A percentile compares a stretch with the other conserved stretches of the same genome.
Conservation (phyloP, 2,329 filamentous ascomycete species). For the Cylindrodendrum hubeiense region DNA sequence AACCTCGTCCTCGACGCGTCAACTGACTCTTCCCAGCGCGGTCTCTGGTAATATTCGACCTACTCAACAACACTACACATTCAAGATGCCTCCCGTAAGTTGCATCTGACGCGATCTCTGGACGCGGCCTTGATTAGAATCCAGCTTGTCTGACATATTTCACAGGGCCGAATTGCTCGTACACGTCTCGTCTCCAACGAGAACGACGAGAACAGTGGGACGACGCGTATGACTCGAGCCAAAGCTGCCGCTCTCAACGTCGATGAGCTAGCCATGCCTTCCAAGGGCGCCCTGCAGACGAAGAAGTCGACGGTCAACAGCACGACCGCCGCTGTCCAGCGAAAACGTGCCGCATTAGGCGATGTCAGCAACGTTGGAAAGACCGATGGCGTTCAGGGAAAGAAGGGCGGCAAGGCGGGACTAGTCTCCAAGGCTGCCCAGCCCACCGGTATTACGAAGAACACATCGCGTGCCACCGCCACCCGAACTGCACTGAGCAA, state of each 20-base stretch:
- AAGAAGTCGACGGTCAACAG: constrained; percentile 73
- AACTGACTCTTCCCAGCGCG: constrained; percentile 38
- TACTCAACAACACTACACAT: constrained; percentile 40
- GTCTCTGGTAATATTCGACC: constrained; percentile 36
- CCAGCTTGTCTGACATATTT: constrained; percentile 25
- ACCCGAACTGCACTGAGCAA: constrained; percentile 72
- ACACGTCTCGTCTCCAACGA: constrained; percentile 86
- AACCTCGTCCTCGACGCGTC: constrained; percentile 39
- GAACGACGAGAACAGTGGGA: constrained; percentile 89
- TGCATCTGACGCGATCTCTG: constrained; percentile 28
- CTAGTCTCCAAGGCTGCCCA: constrained; percentile 85
- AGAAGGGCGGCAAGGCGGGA: constrained; percentile 80
- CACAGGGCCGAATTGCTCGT: constrained; percentile 76
- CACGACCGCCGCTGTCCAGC: constrained; percentile 61
- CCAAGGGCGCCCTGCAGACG: constrained; percentile 75
- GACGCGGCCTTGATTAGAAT: background rate
- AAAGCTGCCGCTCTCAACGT: constrained; percentile 83
- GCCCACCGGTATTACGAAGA: constrained; percentile 85
- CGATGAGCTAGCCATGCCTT: constrained; percentile 69
- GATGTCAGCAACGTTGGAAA: constrained; percentile 98
- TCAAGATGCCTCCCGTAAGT: constrained; percentile 54
- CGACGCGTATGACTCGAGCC: constrained; percentile 90
- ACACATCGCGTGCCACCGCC: constrained; percentile 66
- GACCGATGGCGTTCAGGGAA: constrained; percentile 76
- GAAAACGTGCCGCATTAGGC: constrained; percentile 87